Conservation (phyloP, 2,329 filamentous ascomycete genomes). For the Hirsutella rhossiliensis region DNA sequence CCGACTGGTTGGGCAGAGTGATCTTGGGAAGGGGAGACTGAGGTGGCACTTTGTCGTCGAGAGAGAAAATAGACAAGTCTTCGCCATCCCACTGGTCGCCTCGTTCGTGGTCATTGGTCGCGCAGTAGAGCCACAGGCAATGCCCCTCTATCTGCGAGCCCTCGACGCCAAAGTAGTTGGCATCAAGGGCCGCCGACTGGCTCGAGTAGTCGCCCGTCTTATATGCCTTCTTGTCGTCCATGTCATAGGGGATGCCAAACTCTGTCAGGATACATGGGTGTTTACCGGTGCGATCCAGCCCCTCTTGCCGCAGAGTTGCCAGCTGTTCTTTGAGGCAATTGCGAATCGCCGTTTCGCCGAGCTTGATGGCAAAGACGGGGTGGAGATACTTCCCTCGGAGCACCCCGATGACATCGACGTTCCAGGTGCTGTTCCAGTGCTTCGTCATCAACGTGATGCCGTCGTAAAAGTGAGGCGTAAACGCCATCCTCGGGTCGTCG, state of each 20-base stretch:
- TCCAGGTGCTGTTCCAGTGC: slow-evolving; percentile 97
- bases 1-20: slow-evolving; percentile 29
- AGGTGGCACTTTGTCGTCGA: slow-evolving; percentile 61
- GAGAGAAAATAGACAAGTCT: slow-evolving; percentile 80
- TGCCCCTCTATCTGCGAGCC: slow-evolving; percentile 74
- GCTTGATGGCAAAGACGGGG: slow-evolving; percentile 82
- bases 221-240: slow-evolving; percentile 95
- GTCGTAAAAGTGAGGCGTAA: slow-evolving; percentile 93
- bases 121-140: slow-evolving; percentile 78
- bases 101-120: slow-evolving; percentile 72
- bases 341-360: slow-evolving; percentile 86
- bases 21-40: slow-evolving; percentile 35
- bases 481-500: slow-evolving; percentile 82
- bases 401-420: slow-evolving; percentile 89
- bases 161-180: slow-evolving; percentile 89
- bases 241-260: slow-evolving; percentile 96
- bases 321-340: slow-evolving; percentile 90
- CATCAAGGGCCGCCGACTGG: slow-evolving; percentile 85
- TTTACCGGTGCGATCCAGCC: slow-evolving; percentile 74
- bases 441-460: slow-evolving; percentile 95
- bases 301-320: slow-evolving; percentile 71
- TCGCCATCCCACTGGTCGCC: slow-evolving; percentile 98
- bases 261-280: slow-evolving; percentile 88
- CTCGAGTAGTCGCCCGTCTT: slow-evolving; percentile 91
- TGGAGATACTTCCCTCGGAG: slow-evolving; percentile 79